Evolutionary conservation across 208 protist genomes (phyloP), one percentile per base, ranked within the genome.

Genomic region (Trypanosoma scelopori): DNA sequence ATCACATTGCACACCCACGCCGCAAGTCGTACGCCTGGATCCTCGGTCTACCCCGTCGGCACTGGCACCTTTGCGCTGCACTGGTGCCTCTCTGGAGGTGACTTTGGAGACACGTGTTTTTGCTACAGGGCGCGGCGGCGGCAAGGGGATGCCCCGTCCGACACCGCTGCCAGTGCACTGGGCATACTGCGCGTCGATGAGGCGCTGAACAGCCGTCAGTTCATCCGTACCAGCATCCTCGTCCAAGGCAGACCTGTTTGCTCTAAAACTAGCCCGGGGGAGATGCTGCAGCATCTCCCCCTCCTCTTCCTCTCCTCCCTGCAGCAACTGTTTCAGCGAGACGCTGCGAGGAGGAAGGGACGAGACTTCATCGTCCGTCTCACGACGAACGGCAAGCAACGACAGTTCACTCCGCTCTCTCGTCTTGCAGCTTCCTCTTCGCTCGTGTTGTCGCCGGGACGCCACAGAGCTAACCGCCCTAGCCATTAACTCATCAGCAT

Each of bases 161-260:
- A 20, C 37, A 18, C 20, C 18, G 32, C 55, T 55, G 28, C 25
- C 1, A 55, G 18, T 47, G 28, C 32, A 28, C 27, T 55, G 20
- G 3, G 28, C 39, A 28, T 66, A 55, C 39, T 70, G 64, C 49
- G 51, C 6, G 37, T 55, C 43, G 35, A 62, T 52, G 20, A 70
- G 43, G 22, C 64, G 53, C 35, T 59, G 51, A 53, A 70, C 39
- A 18, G 48, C 47, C 5, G 37, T 49, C 49, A 50, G 6, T 6
- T 56, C 60, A 30, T 49, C 45, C 6, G 9, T 23, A 42, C 57
- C 30, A 12, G 27, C 30, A 65, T 65, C 47, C 20, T 28, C 25
- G 41, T 16, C 28, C 30, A 42, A 45, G 30, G 5, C 12, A 15
- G 32, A 6, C 22, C 32, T 51, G 2, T 48, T 41, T 50, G 43